These are phyloP conservation scores for Byssoonygena ceratinophila DNA, from an alignment of 2,329 filamentous ascomycete species.

Conservation along the genomic window DNA sequence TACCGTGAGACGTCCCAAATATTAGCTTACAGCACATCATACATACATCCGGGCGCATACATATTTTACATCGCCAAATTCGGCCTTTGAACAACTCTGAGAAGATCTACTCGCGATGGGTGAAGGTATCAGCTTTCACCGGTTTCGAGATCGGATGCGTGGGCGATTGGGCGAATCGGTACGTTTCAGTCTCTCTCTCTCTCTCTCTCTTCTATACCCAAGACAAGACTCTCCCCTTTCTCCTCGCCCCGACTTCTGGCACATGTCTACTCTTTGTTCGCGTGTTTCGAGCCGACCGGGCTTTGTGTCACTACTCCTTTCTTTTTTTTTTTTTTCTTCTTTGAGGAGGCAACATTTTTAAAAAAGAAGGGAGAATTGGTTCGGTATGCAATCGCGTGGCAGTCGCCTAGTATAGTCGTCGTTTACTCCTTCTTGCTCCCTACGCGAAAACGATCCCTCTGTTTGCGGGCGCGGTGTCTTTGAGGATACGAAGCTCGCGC, in stretches of 20 bases:
- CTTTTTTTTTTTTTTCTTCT: background rate
- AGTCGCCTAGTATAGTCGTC: background rate
- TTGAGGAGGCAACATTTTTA: too few relatives aligned
- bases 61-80: too few relatives aligned
- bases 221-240: too few relatives aligned
- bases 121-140: conserved; percentile 11
- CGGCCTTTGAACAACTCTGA: background rate
- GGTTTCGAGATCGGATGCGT: conserved; percentile 11
- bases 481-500: too few relatives aligned
- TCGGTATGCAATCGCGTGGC: background rate
- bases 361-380: too few relatives aligned
- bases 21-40: too few relatives aligned
- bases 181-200: conserved; percentile 16
- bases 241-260: background rate
- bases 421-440: too few relatives aligned
- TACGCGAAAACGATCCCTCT: background rate
- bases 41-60: too few relatives aligned
- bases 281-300: background rate
- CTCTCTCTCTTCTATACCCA: background rate
- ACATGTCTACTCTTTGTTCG: background rate
- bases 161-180: conserved; percentile 13
- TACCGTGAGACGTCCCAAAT: too few relatives aligned
- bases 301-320: background rate
- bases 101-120: conserved; percentile 1
- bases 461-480: background rate